Conservation (phyloP, 139 green algal species). For the Micractinium conductrix region DNA sequence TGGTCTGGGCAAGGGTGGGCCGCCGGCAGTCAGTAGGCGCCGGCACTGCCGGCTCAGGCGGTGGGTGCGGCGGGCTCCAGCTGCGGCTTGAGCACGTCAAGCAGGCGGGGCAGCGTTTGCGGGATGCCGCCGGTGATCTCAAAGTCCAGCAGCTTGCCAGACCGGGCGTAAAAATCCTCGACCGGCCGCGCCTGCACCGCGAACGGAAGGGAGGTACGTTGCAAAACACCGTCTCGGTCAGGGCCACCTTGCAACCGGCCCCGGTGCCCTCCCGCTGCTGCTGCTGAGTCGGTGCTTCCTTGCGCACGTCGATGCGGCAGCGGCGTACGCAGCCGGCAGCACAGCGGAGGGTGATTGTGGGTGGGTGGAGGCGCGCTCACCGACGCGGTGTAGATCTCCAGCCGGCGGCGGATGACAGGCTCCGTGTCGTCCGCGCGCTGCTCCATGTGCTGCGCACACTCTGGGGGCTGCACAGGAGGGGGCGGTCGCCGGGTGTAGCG, state of each 20-base stretch:
- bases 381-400: slow-evolving; percentile 84
- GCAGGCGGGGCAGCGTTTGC: slow-evolving; percentile 87
- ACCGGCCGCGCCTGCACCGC: slow-evolving; percentile 86
- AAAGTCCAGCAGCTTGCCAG: slow-evolving; percentile 87
- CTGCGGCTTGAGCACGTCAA: slow-evolving; percentile 54
- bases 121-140: slow-evolving; percentile 94
- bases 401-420: slow-evolving; percentile 77
- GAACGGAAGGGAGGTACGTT: too few relatives aligned
- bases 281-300: too few relatives aligned
- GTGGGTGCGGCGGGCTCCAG: neutral
- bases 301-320: too few relatives aligned
- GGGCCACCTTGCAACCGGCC: too few relatives aligned
- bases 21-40: neutral
- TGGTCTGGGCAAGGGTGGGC: too few relatives aligned
- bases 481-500: too few relatives aligned
- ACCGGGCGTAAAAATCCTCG: slow-evolving; percentile 84
- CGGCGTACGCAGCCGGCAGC: too few relatives aligned
- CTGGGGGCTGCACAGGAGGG: too few relatives aligned
- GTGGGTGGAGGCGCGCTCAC: too few relatives aligned
- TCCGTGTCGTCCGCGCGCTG: slow-evolving; percentile 87
- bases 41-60: neutral
- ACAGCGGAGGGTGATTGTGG: too few relatives aligned
- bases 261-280: too few relatives aligned
- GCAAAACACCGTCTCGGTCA: too few relatives aligned
- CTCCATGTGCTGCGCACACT: slow-evolving; percentile 84